A percentile compares a stretch with the other conserved stretches of the same genome.
Evolutionary conservation across 768 basidiomycete species (phyloP).

Genomic region (Ephemerocybe angulata): DNA sequence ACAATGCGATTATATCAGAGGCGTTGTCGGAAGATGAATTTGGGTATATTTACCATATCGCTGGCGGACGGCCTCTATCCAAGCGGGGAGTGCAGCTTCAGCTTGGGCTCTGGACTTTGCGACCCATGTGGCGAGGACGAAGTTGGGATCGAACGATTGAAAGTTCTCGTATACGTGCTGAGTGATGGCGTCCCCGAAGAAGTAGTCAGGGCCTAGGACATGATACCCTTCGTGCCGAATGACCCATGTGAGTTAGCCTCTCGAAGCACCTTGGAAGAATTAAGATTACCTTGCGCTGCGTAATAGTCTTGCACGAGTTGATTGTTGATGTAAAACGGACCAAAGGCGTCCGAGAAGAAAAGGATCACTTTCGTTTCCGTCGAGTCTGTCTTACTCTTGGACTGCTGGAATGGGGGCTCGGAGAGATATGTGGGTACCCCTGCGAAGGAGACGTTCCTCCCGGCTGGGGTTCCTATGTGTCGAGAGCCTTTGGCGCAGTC

Average conservation of each 20-base stretch:
- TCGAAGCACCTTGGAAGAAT: neutral
- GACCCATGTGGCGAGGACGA: conserved; percentile 41
- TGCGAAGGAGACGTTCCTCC: conserved; percentile 37
- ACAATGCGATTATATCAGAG: too few species aligned
- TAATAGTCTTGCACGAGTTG: conserved; percentile 62
- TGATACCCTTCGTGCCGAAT: conserved; percentile 41
- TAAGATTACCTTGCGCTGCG: conserved; percentile 50
- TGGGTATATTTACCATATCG: conserved; percentile 41
- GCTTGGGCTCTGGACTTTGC: conserved; percentile 32
- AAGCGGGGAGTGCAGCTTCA: conserved; percentile 39
- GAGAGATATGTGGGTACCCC: conserved; percentile 54
- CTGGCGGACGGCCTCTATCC: conserved; percentile 49
- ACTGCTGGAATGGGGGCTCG: too few species aligned
- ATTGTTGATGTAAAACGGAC: conserved; percentile 56
- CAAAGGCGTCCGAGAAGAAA: conserved; percentile 56
- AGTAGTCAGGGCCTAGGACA: conserved; percentile 61
- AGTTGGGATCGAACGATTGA: conserved; percentile 24
- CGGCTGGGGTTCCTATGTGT: conserved; percentile 46
- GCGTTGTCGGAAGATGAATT: too few species aligned
- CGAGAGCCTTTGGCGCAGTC: conserved; percentile 51
- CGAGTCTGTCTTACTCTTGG: neutral
- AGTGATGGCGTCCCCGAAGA: conserved; percentile 53
- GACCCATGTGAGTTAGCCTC: neutral
- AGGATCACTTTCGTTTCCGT: conserved; percentile 45
- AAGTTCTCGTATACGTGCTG: conserved; percentile 19